Evolutionary conservation across 1,284 basidiomycete genomes (phyloP), one percentile per base, ranked within the genome.

Genomic region (Xerocomus minutiporus): DNA sequence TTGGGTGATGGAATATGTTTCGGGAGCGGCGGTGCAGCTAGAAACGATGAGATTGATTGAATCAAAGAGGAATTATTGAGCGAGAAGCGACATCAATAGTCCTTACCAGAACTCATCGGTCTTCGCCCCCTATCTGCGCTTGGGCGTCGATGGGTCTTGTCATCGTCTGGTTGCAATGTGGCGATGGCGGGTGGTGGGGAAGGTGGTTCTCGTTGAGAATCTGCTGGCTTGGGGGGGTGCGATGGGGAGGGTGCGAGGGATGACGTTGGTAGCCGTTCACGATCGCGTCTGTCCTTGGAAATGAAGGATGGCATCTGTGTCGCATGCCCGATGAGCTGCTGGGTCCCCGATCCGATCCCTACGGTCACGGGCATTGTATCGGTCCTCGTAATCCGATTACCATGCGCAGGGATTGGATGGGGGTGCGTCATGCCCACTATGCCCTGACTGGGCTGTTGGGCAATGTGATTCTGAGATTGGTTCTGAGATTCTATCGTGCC

Each of bases 401-500:
- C 58, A 46, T 63, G 62, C 23, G 51, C 45, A 39, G 62, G 23
- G 43, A 66, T 52, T 0, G 65, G 52, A 15, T 64, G 65, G 1
- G 57, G 15, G 45, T 68, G 65, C 0, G 51, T 31, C 13, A 66
- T 36, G 17, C 13, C 23, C 8, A 48, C 1, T 3, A 31, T 11
- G 11, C 8, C 31, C 48, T 60, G 61, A 13, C 25, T 55, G 13
- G 46, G 23, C 20, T 56, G 54, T 1, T 54, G 57, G 46, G 7
- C 40, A 4, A 61, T 46, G 53, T 59, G 58, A 23, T 59, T 17
- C 29, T 67, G 59, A 8, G 51, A 56, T n/a, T 61, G 57, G 11
- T 61, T 60, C 45, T 68, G 63, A 34, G 60, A 60, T 48, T 68
- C 54, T 2, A 86, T 65, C 15, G 86, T 88, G 6, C 86, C 86